These are phyloP conservation scores for Mediolabrus comicus DNA, from an alignment of 108 stramenopile species.

Conservation along the genomic window DNA sequence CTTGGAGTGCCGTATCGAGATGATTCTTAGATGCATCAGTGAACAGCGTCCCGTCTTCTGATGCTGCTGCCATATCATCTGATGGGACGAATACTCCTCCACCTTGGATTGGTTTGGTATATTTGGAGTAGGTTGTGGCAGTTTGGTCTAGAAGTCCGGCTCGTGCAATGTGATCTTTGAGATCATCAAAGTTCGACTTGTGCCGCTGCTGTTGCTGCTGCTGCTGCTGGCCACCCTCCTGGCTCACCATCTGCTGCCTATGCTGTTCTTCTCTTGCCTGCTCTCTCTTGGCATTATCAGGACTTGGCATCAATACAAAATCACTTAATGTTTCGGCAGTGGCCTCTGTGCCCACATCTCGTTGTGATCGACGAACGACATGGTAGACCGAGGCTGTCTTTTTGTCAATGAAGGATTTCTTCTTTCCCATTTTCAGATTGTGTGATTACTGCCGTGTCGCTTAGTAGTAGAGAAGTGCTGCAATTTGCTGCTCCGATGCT, in stretches of 20 bases:
- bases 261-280: not conserved
- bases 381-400: slow-evolving; percentile 83
- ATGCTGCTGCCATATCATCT: not conserved
- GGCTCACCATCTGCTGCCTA: not conserved
- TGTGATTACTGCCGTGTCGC: too few relatives aligned
- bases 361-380: slow-evolving; percentile 79
- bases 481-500: too few relatives aligned
- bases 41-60: not conserved
- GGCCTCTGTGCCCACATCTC: slow-evolving; percentile 76
- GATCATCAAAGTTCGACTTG: slow-evolving; percentile 4
- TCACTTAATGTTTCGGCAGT: slow-evolving; percentile 39
- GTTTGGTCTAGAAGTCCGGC: slow-evolving; percentile 76
- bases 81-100: slow-evolving; percentile 40
- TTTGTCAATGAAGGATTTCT: slow-evolving; percentile 90
- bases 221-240: not conserved
- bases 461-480: too few relatives aligned
- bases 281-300: slow-evolving; percentile 41
- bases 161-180: slow-evolving; percentile 19
- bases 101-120: slow-evolving; percentile 84
- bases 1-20: slow-evolving; percentile 42
- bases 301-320: slow-evolving; percentile 68
- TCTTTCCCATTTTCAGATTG: slow-evolving; percentile 82
- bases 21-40: slow-evolving; percentile 49
- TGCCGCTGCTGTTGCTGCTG: not conserved
- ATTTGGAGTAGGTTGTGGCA: slow-evolving; percentile 85